phyloP scores from a whole-genome alignment of 768 basidiomycete species.

The Tulasnella sp. region DNA sequence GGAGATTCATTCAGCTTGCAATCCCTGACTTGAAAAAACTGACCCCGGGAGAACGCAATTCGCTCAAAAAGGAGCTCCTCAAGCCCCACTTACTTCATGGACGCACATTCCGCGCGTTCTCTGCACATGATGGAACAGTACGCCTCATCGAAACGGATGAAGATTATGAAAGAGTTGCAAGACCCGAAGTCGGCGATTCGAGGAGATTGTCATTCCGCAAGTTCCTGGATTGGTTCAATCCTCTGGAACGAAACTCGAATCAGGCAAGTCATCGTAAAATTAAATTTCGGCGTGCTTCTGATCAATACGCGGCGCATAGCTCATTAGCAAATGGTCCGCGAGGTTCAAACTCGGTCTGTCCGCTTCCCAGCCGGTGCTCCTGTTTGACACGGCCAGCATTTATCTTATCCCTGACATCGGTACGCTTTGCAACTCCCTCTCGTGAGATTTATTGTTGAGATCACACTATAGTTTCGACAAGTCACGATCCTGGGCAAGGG shows the following conservation, averaged over 20 bases:
- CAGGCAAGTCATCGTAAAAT: constrained; percentile 51
- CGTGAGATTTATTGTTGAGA: background rate
- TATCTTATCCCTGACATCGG: constrained; percentile 54
- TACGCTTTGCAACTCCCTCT: constrained; percentile 42
- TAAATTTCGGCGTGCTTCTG: background rate
- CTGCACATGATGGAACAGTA: constrained; percentile 57
- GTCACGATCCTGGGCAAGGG: constrained; percentile 7
- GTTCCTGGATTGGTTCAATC: constrained; percentile 63
- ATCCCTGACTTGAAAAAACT: background rate
- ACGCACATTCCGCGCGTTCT: constrained; percentile 62
- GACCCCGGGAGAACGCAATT: constrained; percentile 18
- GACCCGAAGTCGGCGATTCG: constrained; percentile 23
- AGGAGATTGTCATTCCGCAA: constrained; percentile 47
- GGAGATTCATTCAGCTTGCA: constrained; percentile 51
- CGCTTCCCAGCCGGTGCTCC: constrained; percentile 62
- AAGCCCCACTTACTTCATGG: constrained; percentile 61
- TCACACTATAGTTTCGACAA: background rate
- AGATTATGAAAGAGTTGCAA: background rate
- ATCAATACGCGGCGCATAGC: constrained; percentile 44
- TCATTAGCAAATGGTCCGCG: constrained; percentile 67
- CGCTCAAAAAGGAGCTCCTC: constrained; percentile 49
- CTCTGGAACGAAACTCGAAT: constrained; percentile 49
- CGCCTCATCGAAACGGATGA: constrained; percentile 64
- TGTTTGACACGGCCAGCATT: constrained; percentile 49
- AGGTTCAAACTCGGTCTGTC: constrained; percentile 65